These are phyloP conservation scores for Hypoxylon rickii DNA, from an alignment of 495 filamentous ascomycete genomes.

Conservation along the genomic window DNA sequence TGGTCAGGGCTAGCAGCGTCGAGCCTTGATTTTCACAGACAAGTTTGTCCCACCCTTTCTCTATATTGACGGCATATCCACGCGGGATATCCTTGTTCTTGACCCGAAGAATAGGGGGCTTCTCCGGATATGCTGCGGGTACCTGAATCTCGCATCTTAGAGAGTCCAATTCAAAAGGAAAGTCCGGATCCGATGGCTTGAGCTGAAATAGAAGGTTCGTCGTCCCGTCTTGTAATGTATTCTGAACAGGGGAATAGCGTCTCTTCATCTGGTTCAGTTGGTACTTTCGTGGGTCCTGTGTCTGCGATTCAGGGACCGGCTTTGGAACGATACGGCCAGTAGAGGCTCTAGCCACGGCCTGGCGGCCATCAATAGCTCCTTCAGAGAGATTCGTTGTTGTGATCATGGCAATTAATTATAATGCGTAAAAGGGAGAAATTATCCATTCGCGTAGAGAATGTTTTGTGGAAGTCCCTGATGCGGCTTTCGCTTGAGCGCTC, in stretches of 20 bases:
- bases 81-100: conserved; percentile 78
- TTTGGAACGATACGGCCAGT: conserved; percentile 59
- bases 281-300: conserved; percentile 71
- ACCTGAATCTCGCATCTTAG: conserved; percentile 76
- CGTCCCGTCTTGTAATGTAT: conserved; percentile 52
- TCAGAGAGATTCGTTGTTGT: conserved; percentile 28
- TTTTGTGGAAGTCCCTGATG: no score
- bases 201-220: conserved; percentile 66
- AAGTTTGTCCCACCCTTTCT: conserved; percentile 74
- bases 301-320: conserved; percentile 68
- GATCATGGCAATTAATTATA: conserved; percentile 29
- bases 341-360: conserved; percentile 47
- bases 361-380: conserved; percentile 35
- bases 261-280: conserved; percentile 76
- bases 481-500: not conserved
- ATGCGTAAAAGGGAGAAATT: not conserved
- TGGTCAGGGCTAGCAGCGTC: conserved; percentile 71
- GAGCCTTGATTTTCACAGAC: conserved; percentile 58
- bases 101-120: conserved; percentile 63
- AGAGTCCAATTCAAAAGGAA: conserved; percentile 75
- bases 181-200: conserved; percentile 84
- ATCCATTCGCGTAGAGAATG: no score
- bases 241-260: conserved; percentile 68
- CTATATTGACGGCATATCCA: conserved; percentile 80
- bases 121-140: conserved; percentile 64